Conservation (phyloP, 352 stramenopile species). For the Ophiocytium majus region DNA sequence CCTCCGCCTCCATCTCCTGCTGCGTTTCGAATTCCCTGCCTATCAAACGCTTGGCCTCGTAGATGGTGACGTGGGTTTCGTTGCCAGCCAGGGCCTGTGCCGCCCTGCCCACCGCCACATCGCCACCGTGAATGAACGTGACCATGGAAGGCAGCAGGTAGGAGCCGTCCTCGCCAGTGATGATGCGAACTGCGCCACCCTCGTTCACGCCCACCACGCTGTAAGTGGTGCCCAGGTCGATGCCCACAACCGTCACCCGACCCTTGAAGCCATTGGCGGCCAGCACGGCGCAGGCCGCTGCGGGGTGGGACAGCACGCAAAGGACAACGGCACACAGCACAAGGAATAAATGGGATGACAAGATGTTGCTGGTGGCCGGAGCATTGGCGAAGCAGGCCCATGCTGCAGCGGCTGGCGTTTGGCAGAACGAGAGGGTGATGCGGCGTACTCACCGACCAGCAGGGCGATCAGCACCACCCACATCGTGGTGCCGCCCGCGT, state of each 20-base stretch:
- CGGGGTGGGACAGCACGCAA: not conserved
- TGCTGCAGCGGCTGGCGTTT: not conserved
- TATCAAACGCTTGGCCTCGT: constrained; percentile 75
- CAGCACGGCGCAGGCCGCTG: constrained; percentile 57
- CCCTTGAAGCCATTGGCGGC: constrained; percentile 59
- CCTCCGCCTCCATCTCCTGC: constrained; percentile 41
- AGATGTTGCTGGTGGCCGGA: not conserved
- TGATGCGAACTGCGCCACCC: constrained; percentile 49
- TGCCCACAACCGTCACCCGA: constrained; percentile 66
- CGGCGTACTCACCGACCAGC: constrained; percentile 11
- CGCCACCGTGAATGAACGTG: constrained; percentile 49
- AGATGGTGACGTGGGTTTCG: constrained; percentile 69
- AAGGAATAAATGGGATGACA: not conserved
- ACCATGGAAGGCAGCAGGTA: constrained; percentile 57
- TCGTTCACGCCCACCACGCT: constrained; percentile 69
- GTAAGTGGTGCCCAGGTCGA: constrained; percentile 79
- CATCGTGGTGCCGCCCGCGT: not conserved
- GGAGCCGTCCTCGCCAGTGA: constrained; percentile 32
- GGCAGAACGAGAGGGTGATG: not conserved
- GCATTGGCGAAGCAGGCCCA: not conserved
- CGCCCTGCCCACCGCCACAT: constrained; percentile 44
- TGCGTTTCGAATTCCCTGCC: constrained; percentile 60
- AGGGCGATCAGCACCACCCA: not conserved
- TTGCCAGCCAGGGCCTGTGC: constrained; percentile 29
- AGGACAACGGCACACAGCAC: too few species aligned